Base-by-base conservation (phyloP, 148 eudicot genomes). In the Rhododendron ferrugineum region DNA sequence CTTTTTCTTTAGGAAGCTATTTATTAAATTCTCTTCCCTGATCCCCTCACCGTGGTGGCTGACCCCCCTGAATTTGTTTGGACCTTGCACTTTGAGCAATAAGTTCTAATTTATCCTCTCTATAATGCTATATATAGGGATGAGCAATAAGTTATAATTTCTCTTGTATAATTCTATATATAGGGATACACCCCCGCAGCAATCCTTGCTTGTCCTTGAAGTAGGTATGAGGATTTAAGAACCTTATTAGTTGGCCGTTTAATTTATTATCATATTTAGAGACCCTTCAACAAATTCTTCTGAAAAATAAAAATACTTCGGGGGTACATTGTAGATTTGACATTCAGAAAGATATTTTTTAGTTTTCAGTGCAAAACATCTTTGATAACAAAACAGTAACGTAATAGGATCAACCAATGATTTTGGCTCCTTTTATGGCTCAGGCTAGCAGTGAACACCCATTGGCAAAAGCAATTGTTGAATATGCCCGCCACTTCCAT, bases 391-490 rank as follows among this genome's bases (percentile, higher is more conserved):
- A 49, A 81, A 26, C 81, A 46, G 16, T 10, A 15, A 79, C 13
- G 3, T 16, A 80, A 34, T 42, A 64, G 70, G 37, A 66, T 26
- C 46, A 9, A 32, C 23, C 56, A 83, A 83, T 58, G 37, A 37
- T 74, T 75, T 52, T 82, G 83, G 26, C 49, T 74, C 36, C 20
- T 60, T 76, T 76, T 6, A 18, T 78, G 60, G 81, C 28, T 70
- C 86, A 87, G 99, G 97, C 98, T 87, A 92, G 97, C 89, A 97
- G 99, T 84, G 99, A 97, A 88, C 99, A 97, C 89, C 99, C 98
- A 64, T 85, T 97, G 93, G 97, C 92, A 44, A 97, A 93, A 87
- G 98, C 99, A 47, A 88, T 97, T 82, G 83, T 95, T 84, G 99
- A 97, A 85, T 97, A 97, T 85, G 98, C 98, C 37, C 95, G 93